A percentile compares a stretch with the other conserved stretches of the same genome.
Conservation (phyloP, 169 alveolate species). For the Cystoisospora suis region DNA sequence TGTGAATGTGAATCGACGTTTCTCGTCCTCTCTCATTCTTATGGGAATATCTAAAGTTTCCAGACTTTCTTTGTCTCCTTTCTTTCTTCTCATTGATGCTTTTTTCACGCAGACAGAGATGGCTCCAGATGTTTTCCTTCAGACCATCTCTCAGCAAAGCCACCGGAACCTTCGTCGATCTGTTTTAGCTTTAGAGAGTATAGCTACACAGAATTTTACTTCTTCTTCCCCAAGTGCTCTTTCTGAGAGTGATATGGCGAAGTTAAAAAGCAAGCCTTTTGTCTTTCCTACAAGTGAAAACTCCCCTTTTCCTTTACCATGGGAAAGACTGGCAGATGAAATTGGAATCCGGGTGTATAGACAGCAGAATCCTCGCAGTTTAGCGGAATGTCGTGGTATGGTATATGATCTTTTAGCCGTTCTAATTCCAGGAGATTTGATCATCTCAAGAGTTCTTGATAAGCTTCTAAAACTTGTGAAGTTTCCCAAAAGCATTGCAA, state of each 20-base stretch:
- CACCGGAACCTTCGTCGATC: constrained; percentile 89
- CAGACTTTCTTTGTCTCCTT: too few species aligned
- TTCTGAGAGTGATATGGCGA: too few species aligned
- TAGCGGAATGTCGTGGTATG: constrained; percentile 28
- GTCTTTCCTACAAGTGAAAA: not conserved
- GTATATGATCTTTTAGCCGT: constrained; percentile 38
- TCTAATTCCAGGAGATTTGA: constrained; percentile 35
- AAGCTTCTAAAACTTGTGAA: not conserved
- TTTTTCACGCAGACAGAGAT: constrained; percentile 60
- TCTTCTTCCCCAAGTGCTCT: not conserved
- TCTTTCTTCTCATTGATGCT: not conserved
- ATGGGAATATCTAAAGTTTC: too few species aligned
- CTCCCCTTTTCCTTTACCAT: constrained; percentile 35
- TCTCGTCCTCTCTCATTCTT: too few species aligned
- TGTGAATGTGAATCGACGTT: too few species aligned
- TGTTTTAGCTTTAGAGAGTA: constrained; percentile 81
- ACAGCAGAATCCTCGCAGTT: constrained; percentile 21
- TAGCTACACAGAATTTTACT: constrained; percentile 16
- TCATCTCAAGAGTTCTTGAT: not conserved
- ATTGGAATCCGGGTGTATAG: not conserved
- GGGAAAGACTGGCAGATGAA: constrained; percentile 44
- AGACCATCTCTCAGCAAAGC: constrained; percentile 77
- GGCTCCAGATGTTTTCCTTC: constrained; percentile 77
- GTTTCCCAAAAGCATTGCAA: too few species aligned
- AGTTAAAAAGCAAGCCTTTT: not conserved